Conservation (phyloP, 2,329 filamentous ascomycete species). For the Aspergillus viridinutans region DNA sequence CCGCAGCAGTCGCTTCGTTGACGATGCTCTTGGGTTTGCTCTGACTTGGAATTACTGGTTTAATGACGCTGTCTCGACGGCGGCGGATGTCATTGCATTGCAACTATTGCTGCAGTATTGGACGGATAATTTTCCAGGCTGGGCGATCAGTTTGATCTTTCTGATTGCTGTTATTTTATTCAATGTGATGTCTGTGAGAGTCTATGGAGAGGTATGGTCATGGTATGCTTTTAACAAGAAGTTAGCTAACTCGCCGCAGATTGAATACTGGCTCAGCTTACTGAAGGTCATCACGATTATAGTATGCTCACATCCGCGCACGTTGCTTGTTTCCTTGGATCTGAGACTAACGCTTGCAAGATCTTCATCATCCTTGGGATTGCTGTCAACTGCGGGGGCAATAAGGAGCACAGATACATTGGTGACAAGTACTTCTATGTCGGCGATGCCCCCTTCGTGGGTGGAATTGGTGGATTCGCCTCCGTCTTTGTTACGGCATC, state of each 20-base stretch:
- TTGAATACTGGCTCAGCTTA: constrained; percentile 41
- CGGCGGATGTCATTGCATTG: constrained; percentile 57
- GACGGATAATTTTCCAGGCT: constrained; percentile 59
- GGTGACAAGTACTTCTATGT: constrained; percentile 57
- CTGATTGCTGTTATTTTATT: constrained; percentile 52
- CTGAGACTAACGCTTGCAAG: constrained; percentile 26
- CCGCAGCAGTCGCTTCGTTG: constrained; percentile 36
- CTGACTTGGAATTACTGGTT: constrained; percentile 55
- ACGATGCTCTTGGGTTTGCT: constrained; percentile 43
- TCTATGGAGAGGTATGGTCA: constrained; percentile 49
- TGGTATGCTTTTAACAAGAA: constrained; percentile 1
- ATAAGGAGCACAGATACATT: constrained; percentile 52
- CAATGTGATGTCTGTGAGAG: constrained; percentile 51
- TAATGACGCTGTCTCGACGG: constrained; percentile 59
- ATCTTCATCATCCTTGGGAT: constrained; percentile 63
- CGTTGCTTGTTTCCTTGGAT: constrained; percentile 23
- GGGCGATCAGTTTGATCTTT: constrained; percentile 60
- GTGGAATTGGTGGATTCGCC: constrained; percentile 62
- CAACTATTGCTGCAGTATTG: constrained; percentile 60
- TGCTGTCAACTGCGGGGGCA: constrained; percentile 56
- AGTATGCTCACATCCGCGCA: constrained; percentile 21
- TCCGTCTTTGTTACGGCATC: constrained; percentile 61
- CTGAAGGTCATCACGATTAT: constrained; percentile 41
- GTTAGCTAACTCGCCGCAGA: constrained; percentile 15
- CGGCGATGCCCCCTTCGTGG: constrained; percentile 60